phyloP scores from a whole-genome alignment of 768 basidiomycete species.

The Amanita molliuscula region DNA sequence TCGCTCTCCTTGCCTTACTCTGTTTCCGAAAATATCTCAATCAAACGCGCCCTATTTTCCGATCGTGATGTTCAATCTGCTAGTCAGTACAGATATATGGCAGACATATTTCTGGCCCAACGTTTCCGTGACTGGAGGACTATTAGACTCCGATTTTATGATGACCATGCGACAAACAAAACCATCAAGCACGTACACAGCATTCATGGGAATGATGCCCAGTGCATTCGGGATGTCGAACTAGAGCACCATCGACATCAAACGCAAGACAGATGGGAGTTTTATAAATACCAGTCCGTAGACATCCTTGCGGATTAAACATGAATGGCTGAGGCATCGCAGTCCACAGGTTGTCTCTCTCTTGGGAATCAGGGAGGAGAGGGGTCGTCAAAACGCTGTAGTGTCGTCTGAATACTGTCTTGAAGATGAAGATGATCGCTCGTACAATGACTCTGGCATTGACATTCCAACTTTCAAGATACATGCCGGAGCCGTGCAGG shows the following conservation, averaged over 20 bases:
- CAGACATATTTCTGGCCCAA: neutral
- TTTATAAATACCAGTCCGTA: slow-evolving; percentile 3
- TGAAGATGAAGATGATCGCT: neutral
- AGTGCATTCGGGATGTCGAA: neutral
- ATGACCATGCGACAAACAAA: neutral
- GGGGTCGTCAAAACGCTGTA: neutral
- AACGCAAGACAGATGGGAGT: neutral
- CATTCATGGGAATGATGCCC: neutral
- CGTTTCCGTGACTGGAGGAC: neutral
- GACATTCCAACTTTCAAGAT: neutral
- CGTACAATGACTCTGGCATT: slow-evolving; percentile 2
- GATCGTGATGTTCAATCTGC: neutral
- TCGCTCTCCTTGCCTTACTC: neutral
- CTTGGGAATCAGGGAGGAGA: neutral
- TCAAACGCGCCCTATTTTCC: neutral
- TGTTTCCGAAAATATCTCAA: neutral
- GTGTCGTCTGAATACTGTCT: neutral
- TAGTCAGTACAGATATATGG: neutral
- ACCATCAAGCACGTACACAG: neutral
- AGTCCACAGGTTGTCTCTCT: slow-evolving; percentile 3
- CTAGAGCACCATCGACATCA: neutral
- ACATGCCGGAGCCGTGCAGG: neutral
- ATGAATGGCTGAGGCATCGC: neutral
- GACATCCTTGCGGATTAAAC: neutral
- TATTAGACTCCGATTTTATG: neutral